A percentile compares a stretch with the other conserved stretches of the same genome.
phyloP scores from a whole-genome alignment of 2,329 filamentous ascomycete species.

The Fusarium nygamai region DNA sequence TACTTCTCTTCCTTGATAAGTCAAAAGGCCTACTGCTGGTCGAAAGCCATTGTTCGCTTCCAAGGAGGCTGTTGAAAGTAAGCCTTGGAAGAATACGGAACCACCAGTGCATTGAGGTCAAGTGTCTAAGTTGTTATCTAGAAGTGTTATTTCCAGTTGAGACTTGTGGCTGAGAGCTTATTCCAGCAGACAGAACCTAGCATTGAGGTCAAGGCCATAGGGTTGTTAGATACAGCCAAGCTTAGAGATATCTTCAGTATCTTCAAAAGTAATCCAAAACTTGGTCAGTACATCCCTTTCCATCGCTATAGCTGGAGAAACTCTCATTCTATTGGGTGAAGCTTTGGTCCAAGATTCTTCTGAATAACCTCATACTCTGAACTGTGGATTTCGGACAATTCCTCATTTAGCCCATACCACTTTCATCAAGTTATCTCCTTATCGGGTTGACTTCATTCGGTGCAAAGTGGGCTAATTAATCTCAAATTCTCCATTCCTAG shows the following conservation, averaged over 20 bases:
- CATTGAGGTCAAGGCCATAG: too few species aligned
- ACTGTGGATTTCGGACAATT: neutral
- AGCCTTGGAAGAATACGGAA: neutral
- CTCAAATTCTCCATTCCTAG: neutral
- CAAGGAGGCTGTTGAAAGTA: rapidly evolving
- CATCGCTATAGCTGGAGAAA: neutral
- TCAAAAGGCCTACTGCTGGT: neutral
- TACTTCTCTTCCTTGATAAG: rapidly evolving
- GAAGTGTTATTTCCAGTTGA: too few species aligned
- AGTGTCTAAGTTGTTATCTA: too few species aligned
- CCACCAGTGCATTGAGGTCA: too few species aligned
- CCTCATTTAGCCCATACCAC: neutral
- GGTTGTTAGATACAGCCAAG: rapidly evolving
- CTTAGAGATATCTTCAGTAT: rapidly evolving
- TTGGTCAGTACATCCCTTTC: neutral
- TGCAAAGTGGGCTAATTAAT: neutral
- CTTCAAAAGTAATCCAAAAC: too few species aligned
- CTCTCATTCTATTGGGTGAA: neutral
- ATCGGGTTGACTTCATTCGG: neutral
- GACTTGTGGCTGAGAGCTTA: too few species aligned
- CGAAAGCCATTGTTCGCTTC: rapidly evolving
- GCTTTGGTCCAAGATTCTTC: too few species aligned
- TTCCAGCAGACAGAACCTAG: too few species aligned
- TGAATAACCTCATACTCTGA: too few species aligned
- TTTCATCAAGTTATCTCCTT: neutral